Conservation (phyloP, 176 grass and related monocot species). For the Carex parvula region DNA sequence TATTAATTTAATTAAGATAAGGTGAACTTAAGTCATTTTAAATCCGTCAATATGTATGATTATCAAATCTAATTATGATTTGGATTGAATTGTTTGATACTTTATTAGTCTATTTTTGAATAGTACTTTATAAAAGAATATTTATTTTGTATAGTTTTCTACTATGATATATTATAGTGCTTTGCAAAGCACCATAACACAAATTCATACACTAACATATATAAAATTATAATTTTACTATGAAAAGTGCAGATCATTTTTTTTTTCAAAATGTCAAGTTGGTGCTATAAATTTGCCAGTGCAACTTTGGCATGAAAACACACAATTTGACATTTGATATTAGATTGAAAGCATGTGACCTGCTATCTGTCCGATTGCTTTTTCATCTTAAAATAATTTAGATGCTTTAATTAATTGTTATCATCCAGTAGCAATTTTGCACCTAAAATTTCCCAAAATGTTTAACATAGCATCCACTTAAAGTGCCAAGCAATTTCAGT, state of each 20-base stretch:
- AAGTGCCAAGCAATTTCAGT: neutral
- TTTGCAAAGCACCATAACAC: neutral
- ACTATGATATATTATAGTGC: neutral
- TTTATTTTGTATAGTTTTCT: neutral
- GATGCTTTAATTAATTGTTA: neutral
- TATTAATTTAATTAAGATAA: neutral
- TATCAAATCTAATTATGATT: neutral
- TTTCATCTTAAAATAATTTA: neutral
- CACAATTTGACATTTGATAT: neutral
- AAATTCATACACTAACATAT: neutral
- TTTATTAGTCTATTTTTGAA: neutral
- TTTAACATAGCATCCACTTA: neutral
- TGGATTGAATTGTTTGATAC: neutral
- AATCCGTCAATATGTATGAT: neutral
- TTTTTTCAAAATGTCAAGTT: neutral
- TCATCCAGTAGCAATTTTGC: neutral
- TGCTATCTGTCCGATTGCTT: no score
- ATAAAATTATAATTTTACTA: neutral
- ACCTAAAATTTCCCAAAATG: neutral
- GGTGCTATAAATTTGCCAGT: neutral
- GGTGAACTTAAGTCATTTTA: neutral
- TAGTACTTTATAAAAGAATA: neutral
- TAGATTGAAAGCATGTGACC: neutral
- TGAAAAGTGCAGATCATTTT: neutral
- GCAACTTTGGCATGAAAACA: neutral